Conservation (phyloP, 1,284 basidiomycete species). For the Ceratobasidium theobromae region DNA sequence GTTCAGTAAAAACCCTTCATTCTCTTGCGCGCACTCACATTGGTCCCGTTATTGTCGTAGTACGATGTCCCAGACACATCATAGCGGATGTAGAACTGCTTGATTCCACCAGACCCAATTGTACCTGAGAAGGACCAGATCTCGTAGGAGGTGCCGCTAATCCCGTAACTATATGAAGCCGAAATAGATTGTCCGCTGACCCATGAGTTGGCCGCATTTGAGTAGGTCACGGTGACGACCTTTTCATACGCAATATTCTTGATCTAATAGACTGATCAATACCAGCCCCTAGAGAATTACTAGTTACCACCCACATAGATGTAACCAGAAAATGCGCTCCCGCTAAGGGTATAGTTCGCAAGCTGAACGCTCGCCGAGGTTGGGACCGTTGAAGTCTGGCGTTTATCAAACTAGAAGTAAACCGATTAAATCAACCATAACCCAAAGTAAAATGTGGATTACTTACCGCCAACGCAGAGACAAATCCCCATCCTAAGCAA, state of each 20-base stretch:
- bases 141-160: slow-evolving; percentile 25
- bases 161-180: slow-evolving; percentile 15
- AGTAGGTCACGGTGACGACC: slow-evolving; percentile 24
- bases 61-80: slow-evolving; percentile 20
- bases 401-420: slow-evolving; percentile 5
- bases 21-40: not conserved
- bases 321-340: slow-evolving; percentile 15
- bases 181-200: slow-evolving; percentile 28
- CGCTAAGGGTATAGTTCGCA: slow-evolving; percentile 19
- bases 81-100: slow-evolving; percentile 28
- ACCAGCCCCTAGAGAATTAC: not conserved
- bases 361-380: slow-evolving; percentile 14
- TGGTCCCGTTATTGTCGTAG: slow-evolving; percentile 24
- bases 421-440: not conserved
- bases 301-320: slow-evolving; percentile 11
- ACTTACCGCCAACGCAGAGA: slow-evolving; percentile 13
- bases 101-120: slow-evolving; percentile 28
- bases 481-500: slow-evolving; percentile 12
- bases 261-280: not conserved
- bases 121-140: slow-evolving; percentile 26
- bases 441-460: not conserved
- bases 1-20: not conserved
- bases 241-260: slow-evolving; percentile 21
- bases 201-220: slow-evolving; percentile 28
- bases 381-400: slow-evolving; percentile 9